Evolutionary conservation across 805 yeast genomes (phyloP).

Genomic region (Candida boidinii): DNA sequence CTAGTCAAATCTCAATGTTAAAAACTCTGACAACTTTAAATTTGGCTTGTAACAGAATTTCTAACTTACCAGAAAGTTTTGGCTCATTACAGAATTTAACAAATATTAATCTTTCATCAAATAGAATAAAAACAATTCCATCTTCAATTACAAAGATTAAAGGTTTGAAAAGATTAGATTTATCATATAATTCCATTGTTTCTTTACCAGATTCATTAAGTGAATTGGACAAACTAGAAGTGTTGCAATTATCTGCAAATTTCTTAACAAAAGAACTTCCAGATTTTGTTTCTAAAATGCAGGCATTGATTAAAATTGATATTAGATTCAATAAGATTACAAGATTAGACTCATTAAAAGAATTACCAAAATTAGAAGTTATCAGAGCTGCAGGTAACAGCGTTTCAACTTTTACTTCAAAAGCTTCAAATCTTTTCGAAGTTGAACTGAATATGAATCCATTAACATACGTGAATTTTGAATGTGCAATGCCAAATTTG

Average conservation of each 20-base stretch:
- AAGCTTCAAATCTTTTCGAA: constrained; percentile 53
- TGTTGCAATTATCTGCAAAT: constrained; percentile 70
- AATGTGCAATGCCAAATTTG: constrained; percentile 44
- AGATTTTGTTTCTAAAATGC: constrained; percentile 39
- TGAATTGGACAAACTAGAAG: constrained; percentile 50
- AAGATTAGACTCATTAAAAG: constrained; percentile 49
- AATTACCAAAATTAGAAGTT: constrained; percentile 58
- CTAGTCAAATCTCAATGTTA: constrained; percentile 46
- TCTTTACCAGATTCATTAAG: constrained; percentile 54
- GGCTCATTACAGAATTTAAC: constrained; percentile 45
- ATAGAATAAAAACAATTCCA: constrained; percentile 56
- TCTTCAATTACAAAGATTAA: constrained; percentile 53
- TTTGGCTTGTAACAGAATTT: constrained; percentile 69
- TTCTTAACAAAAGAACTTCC: constrained; percentile 47
- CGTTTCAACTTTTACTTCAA: constrained; percentile 60
- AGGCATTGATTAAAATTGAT: constrained; percentile 61
- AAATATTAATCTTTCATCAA: constrained; percentile 71
- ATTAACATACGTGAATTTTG: constrained; percentile 57
- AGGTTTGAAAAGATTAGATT: constrained; percentile 57
- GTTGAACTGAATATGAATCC: constrained; percentile 80
- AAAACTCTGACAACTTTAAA: constrained; percentile 48
- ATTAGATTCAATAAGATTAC: constrained; percentile 57
- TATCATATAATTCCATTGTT: constrained; percentile 71
- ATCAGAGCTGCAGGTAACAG: constrained; percentile 67
- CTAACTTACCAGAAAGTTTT: constrained; percentile 52